Conservation (phyloP, 1,139 yeast genomes). For the Pichia sp. region DNA sequence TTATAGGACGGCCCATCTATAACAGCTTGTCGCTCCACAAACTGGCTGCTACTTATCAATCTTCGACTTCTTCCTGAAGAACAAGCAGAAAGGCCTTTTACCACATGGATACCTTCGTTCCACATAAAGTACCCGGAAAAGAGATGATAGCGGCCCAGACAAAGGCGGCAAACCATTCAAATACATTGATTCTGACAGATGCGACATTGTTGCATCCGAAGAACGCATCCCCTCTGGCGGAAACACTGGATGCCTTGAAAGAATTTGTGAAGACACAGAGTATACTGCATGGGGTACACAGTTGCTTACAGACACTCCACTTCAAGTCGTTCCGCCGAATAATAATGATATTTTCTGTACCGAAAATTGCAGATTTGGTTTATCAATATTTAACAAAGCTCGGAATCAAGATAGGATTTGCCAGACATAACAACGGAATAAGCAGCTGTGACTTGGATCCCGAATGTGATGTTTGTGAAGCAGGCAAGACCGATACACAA, state of each 20-base stretch:
- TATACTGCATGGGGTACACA: slow-evolving; percentile 12
- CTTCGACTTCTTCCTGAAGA: not conserved
- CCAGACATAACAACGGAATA: slow-evolving; percentile 22
- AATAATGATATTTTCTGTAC: slow-evolving; percentile 28
- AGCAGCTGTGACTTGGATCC: slow-evolving; percentile 5
- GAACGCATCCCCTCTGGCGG: slow-evolving; percentile 22
- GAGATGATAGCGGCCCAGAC: not conserved
- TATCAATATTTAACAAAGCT: slow-evolving; percentile 21
- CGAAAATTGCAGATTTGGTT: slow-evolving; percentile 19
- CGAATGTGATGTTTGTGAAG: not conserved
- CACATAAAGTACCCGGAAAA: not conserved
- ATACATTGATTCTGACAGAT: slow-evolving; percentile 30
- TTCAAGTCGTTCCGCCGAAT: slow-evolving; percentile 30
- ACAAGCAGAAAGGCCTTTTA: not conserved
- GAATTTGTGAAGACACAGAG: slow-evolving; percentile 15
- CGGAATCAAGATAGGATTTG: slow-evolving; percentile 22
- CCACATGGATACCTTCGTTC: not conserved
- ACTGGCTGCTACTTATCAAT: no score
- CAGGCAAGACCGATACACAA: not conserved
- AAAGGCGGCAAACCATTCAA: slow-evolving; percentile 15
- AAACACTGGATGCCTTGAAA: slow-evolving; percentile 23
- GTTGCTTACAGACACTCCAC: slow-evolving; percentile 26
- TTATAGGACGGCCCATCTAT: no score
- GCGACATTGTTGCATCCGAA: slow-evolving; percentile 19
- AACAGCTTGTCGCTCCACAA: no score